Conservation (phyloP, 2,329 filamentous ascomycete genomes). For the Biscogniauxia mediterranea region DNA sequence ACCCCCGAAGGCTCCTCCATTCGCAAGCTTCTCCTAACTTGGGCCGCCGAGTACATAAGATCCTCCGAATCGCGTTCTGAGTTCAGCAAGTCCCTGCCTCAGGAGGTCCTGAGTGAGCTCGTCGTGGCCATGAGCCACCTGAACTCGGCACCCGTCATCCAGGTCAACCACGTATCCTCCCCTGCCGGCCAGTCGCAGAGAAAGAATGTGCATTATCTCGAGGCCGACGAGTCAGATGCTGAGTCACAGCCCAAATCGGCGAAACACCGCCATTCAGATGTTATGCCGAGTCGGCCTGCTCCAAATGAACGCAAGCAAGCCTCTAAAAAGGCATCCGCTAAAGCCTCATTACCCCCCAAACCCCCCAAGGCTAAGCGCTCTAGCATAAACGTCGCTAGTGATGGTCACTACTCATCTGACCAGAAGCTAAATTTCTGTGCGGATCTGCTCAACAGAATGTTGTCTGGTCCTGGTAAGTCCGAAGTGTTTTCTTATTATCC, state of each 20-base stretch:
- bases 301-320: constrained; percentile 16
- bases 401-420: constrained; percentile 34
- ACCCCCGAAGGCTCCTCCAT: constrained; percentile 61
- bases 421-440: constrained; percentile 58
- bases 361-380: constrained; percentile 31
- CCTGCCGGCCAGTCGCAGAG: constrained; percentile 25
- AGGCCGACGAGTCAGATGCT: constrained; percentile 41
- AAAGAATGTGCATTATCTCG: constrained; percentile 51
- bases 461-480: constrained; percentile 56
- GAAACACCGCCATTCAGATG: constrained; percentile 43
- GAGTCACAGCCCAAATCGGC: constrained; percentile 30
- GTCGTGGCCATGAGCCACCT: constrained; percentile 61
- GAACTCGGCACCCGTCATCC: constrained; percentile 39
- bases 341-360: constrained; percentile 35
- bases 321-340: constrained; percentile 29
- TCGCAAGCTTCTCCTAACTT: constrained; percentile 55
- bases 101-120: constrained; percentile 61
- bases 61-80: constrained; percentile 54
- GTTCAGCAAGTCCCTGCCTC: constrained; percentile 59
- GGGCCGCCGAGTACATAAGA: constrained; percentile 63
- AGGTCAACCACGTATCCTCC: constrained; percentile 25
- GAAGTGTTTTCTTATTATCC: background rate
- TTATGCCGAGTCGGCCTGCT: constrained; percentile 19
- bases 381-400: constrained; percentile 25
- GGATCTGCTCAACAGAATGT: constrained; percentile 58